phyloP scores from a whole-genome alignment of 2,329 filamentous ascomycete species.

The Talaromyces verruculosus region DNA sequence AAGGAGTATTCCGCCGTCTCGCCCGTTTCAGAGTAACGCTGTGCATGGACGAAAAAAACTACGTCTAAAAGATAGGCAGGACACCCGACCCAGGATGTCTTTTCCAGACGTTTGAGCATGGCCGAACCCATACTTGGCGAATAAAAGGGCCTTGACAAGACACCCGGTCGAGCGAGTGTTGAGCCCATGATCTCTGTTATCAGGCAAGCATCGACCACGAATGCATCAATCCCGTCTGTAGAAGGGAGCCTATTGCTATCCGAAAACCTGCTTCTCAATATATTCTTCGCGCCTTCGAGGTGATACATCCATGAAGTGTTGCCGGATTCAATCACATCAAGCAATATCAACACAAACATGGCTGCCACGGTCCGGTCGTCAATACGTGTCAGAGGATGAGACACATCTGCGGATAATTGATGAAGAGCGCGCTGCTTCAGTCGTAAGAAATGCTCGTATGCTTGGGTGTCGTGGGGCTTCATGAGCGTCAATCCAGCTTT shows the following conservation, averaged over 20 bases:
- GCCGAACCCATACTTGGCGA: constrained; percentile 37
- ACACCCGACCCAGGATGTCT: constrained; percentile 44
- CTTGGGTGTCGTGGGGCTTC: constrained; percentile 33
- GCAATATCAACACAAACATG: constrained; percentile 51
- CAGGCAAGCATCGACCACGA: constrained; percentile 40
- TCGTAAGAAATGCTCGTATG: constrained; percentile 44
- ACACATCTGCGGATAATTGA: constrained; percentile 40
- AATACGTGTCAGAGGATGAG: constrained; percentile 32
- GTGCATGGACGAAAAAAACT: constrained; percentile 43
- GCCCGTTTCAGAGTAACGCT: constrained; percentile 36
- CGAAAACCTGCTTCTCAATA: constrained; percentile 39
- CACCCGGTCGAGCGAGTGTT: constrained; percentile 41
- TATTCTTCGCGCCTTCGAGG: constrained; percentile 51
- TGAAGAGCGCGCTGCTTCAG: constrained; percentile 51
- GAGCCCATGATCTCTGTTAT: constrained; percentile 46
- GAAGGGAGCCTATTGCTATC: constrained; percentile 21
- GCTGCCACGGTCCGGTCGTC: constrained; percentile 48
- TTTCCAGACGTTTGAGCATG: constrained; percentile 41
- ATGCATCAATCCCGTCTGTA: constrained; percentile 35
- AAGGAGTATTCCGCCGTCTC: constrained; percentile 29
- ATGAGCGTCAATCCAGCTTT: constrained; percentile 26
- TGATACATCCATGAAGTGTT: constrained; percentile 54
- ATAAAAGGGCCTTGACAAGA: constrained; percentile 42
- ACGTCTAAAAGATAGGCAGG: constrained; percentile 43
- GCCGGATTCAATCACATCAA: constrained; percentile 53